Evolutionary conservation across 202 grass and related monocot genomes (phyloP).

Genomic region (Saccharum hybrid): DNA sequence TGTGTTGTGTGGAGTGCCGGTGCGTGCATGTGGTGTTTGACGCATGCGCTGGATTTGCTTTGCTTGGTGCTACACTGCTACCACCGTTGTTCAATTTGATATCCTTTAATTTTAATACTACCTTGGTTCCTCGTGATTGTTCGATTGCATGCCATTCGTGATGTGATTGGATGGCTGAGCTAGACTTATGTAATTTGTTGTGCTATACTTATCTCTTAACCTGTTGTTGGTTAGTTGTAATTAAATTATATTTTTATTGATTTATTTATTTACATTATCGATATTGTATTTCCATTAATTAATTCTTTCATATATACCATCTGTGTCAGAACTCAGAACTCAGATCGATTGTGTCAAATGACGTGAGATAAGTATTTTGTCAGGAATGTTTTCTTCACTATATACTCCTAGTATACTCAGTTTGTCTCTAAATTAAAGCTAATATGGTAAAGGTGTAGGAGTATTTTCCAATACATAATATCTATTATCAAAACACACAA

Average conservation of each 20-base stretch:
- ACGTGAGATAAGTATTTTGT: too few relatives aligned
- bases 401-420: too few relatives aligned
- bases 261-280: not conserved
- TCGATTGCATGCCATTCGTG: not conserved
- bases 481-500: too few relatives aligned
- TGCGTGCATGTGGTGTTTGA: constrained; percentile 37
- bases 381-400: too few relatives aligned
- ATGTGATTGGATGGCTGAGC: not conserved
- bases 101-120: not conserved
- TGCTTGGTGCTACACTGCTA: not conserved
- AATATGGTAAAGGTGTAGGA: too few relatives aligned
- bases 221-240: not conserved
- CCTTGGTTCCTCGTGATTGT: not conserved
- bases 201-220: not conserved
- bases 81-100: not conserved
- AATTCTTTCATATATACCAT: too few relatives aligned
- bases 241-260: not conserved
- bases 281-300: too few relatives aligned
- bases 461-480: too few relatives aligned
- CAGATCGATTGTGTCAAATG: too few relatives aligned
- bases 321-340: too few relatives aligned
- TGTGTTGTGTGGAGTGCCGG: constrained; percentile 34
- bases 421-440: too few relatives aligned
- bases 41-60: constrained; percentile 6
- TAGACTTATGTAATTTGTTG: not conserved